Conservation (phyloP, 768 basidiomycete genomes). For the Tricholoma furcatifolium region DNA sequence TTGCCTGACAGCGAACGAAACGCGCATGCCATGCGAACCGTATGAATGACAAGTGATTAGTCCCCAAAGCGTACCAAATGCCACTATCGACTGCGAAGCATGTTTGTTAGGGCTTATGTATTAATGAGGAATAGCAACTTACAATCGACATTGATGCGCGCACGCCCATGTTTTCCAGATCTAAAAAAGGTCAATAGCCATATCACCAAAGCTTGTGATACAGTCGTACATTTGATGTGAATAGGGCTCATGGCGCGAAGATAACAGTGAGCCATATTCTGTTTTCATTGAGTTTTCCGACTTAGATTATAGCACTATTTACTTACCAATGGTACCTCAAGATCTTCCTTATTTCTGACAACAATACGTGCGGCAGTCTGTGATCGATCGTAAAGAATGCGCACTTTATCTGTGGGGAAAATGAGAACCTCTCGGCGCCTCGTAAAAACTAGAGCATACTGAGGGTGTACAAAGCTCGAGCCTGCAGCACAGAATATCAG, state of each 20-base stretch:
- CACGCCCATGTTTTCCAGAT: conserved; percentile 80
- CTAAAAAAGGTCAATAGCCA: conserved; percentile 29
- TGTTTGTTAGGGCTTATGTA: background rate
- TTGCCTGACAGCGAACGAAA: conserved; percentile 82
- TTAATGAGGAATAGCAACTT: conserved; percentile 2
- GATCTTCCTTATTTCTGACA: conserved; percentile 57
- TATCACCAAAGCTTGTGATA: background rate
- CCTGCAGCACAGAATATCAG: conserved; percentile 32
- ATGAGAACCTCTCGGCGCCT: background rate
- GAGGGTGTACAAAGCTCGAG: conserved; percentile 64
- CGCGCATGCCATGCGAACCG: conserved; percentile 75
- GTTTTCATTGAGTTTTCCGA: background rate
- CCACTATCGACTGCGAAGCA: conserved; percentile 64
- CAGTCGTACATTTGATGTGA: conserved; percentile 72
- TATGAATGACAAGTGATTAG: conserved; percentile 79
- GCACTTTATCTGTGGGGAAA: conserved; percentile 59
- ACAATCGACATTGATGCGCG: conserved; percentile 86
- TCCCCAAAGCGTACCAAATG: conserved; percentile 80
- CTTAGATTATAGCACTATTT: background rate
- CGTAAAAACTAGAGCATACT: conserved; percentile 37
- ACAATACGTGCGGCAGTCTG: conserved; percentile 75
- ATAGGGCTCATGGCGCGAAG: conserved; percentile 88
- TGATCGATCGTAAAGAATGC: conserved; percentile 70
- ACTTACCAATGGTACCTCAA: conserved; percentile 63
- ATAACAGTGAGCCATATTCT: conserved; percentile 85